A percentile compares a stretch with the other conserved stretches of the same genome.
phyloP scores from a whole-genome alignment of 2,329 filamentous ascomycete genomes.

The Fusarium sp. region DNA sequence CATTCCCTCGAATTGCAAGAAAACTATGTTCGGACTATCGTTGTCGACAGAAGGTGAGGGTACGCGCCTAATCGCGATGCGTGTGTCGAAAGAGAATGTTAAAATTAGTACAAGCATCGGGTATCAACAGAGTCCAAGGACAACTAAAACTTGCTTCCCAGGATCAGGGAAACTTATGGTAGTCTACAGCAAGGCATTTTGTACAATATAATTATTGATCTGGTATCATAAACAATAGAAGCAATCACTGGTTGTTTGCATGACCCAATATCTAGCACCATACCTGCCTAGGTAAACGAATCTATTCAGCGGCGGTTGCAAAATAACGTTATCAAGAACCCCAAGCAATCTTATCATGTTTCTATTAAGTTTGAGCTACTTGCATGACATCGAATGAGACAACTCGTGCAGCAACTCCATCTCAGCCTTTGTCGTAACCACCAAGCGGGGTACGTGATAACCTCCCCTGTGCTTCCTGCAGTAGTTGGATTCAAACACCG shows the following conservation, averaged over 20 bases:
- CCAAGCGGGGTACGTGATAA: background rate
- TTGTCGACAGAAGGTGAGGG: too few species aligned
- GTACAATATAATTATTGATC: too few species aligned
- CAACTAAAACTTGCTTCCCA: too few species aligned
- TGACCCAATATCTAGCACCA: background rate
- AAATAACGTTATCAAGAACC: background rate
- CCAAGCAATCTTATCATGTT: background rate
- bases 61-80: too few species aligned
- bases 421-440: background rate
- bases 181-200: too few species aligned
- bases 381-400: background rate
- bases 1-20: too few species aligned
- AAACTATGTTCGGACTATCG: too few species aligned
- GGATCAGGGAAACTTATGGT: rapidly evolving
- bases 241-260: background rate
- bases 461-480: background rate
- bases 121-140: too few species aligned
- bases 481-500: background rate
- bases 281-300: too few species aligned
- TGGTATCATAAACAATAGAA: background rate
- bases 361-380: background rate
- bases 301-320: background rate
- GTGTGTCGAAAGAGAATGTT: too few species aligned
- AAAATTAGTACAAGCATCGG: too few species aligned
- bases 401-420: background rate